Evolutionary conservation across 2,329 filamentous ascomycete species (phyloP), one percentile per base, ranked within the genome.

Genomic region (Rhexocercosporidium sp.): DNA sequence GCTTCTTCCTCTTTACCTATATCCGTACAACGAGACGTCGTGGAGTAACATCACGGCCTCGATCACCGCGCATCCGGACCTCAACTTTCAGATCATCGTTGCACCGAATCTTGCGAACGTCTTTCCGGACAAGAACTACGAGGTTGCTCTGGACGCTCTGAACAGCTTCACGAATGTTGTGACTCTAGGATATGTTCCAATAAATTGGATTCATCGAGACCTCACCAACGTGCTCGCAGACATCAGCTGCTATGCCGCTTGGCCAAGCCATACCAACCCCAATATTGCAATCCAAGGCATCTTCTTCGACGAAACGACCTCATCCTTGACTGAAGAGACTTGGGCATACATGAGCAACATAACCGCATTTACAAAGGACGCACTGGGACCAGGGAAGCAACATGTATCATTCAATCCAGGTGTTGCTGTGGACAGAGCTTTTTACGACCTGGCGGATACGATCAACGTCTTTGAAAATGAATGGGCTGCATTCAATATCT

Each of bases 101-200:
- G 68, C 70, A 4, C 70, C 72, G 34, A 70, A 70, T 25, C 51
- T 72, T 3, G 59, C 44, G 27, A 66, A 72, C 41, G 53, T 66
- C 16, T 59, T 67, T 18, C 71, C 72, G 14, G 72, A 74, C 47
- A 12, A 34, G 11, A 74, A 73, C 27, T 74, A 73, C 39, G 62
- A 70, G 46, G 59, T 54, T 49, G 68, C 66, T n/a, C 65, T 74
- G 14, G 41, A 65, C 39, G 62, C 51, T 1, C 39, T 74, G 31
- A 74, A 73, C 54, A 74, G 63, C 34, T 66, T 65, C 44, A 57
- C 72, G 4, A 79, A 75, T 16, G 78, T 80, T 14, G 71, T 75
- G 0, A 75, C 78, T 4, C 68, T 82, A 18, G 81, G 81, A 16
- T 82, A 83, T 67, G 78, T 82, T 29, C 74, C 75, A 7, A 81